Base-by-base conservation (phyloP, 176 grass and related monocot species). In the Cocos nucifera region DNA sequence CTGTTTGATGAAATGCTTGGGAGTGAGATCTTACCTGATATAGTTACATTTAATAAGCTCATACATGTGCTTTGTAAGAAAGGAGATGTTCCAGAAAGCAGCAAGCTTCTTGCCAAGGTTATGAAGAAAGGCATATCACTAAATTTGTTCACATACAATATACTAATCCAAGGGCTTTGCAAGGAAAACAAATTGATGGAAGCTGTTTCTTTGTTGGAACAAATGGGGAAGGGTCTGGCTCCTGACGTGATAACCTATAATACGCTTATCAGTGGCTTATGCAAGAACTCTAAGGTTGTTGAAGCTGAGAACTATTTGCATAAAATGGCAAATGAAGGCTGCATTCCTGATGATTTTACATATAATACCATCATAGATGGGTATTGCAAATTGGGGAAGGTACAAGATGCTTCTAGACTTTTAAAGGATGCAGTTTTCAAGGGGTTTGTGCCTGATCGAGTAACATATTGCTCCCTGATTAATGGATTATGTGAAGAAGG, bases 221-320 rank as follows among this genome's bases (percentile, higher is more conserved):
- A 67, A 20, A 90, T 96, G 75, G 50, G 52, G n/a, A 25, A 65
- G 17, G 60, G 64, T 65, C 17, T 87, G 29, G 20, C 59, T 35
- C 86, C 87, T 18, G 92, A 96, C 52, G 83, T 88, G 7, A 83
- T 89, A 2, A 90, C 92, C 48, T 96, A 96, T 77, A 96, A 96
- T 63, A 96, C 92, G 10, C 51, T 96, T 23, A 85, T 96, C 27
- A 60, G 73, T 62, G 92, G 87, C 52, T 73, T 96, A 10, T 88
- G 92, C 53, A 90, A 88, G 69, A 64, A 82, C 6, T 83, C 74
- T 18, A 88, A 74, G 53, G 62, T 77, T 53, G 57, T 3, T 22
- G 87, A 96, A 72, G 92, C 92, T 16, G 64, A 39, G 15, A 71
- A 58, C 10, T 96, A 80, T 77, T 82, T 90, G 52, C 75, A 76